Evolutionary conservation across 345 rosid genomes (phyloP), one percentile per base, ranked within the genome.

Genomic region (Eutrema japonicum): DNA sequence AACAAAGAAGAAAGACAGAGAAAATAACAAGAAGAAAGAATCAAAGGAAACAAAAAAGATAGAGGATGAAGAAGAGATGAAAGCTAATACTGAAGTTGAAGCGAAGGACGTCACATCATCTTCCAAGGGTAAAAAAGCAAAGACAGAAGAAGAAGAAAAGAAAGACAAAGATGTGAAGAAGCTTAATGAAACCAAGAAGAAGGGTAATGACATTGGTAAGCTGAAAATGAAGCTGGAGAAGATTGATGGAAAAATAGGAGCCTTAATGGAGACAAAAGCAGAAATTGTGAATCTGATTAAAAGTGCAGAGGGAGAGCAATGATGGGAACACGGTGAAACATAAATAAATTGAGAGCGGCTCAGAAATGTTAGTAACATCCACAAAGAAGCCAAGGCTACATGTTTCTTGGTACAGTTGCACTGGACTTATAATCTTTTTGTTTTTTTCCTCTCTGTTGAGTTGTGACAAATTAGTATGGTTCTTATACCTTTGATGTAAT

Each of bases 251-350:
- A 83, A 85, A 81, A 79, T 91, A 33, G 81, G 80, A 68, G 77
- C 83, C 29, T 77, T 87, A 38, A 47, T 80, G 63, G 85, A 83
- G 81, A 16, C 81, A 35, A 87, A 89, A 55, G 74, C 66, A 0
- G 86, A 78, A 11, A 81, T 88, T 33, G 22, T 75, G 87, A 82
- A 81, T 77, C 88, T 85, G 79, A 85, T 89, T 73, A 77, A 83
- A 80, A 90, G 81, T 66, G 84, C 86, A 46, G 92, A 80, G 82
- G 59, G 38, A 36, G 73, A 72, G 56, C 38, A 78, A 4, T 48
- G 18, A 76, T 26, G 63, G 47, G 55, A 75, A 75, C 60, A 2
- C 9, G 12, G 22, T 40, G 38, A 42, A 52, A 13, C 60, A 32
- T 32, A 35, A 10, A 53, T 0, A 52, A 6, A 13, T 55, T 54